Conservation (phyloP, 306 rosid species). For the Fragaria nilgerrensis region DNA sequence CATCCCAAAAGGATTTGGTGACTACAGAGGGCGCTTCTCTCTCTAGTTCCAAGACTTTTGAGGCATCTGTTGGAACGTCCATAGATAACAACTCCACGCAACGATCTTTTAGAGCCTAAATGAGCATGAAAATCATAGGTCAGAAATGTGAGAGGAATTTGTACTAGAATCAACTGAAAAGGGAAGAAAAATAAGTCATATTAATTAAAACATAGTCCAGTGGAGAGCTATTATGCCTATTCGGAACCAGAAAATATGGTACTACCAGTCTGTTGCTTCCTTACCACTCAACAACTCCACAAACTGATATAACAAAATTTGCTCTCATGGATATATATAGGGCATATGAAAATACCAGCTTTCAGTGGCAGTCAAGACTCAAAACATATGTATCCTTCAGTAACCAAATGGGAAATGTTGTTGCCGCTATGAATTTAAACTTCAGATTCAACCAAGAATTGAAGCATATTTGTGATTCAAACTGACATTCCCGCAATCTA, state of each 20-base stretch:
- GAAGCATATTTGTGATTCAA: not conserved
- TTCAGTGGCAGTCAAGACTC: not conserved
- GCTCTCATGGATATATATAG: not conserved
- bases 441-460: not conserved
- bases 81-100: conserved; percentile 47
- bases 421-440: not conserved
- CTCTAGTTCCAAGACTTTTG: conserved; percentile 70
- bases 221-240: not conserved
- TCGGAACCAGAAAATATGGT: not conserved
- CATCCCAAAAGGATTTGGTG: conserved; percentile 69
- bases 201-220: not conserved
- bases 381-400: not conserved
- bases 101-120: conserved; percentile 48
- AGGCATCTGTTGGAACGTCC: conserved; percentile 49
- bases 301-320: not conserved
- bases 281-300: not conserved
- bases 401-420: not conserved
- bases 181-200: not conserved
- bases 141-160: not conserved
- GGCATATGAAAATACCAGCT: not conserved
- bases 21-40: conserved; percentile 39
- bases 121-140: conserved; percentile 16
- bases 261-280: not conserved
- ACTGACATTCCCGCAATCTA: not conserved
- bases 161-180: not conserved